phyloP scores from a whole-genome alignment of 345 rosid species.

The Populus euphratica region DNA sequence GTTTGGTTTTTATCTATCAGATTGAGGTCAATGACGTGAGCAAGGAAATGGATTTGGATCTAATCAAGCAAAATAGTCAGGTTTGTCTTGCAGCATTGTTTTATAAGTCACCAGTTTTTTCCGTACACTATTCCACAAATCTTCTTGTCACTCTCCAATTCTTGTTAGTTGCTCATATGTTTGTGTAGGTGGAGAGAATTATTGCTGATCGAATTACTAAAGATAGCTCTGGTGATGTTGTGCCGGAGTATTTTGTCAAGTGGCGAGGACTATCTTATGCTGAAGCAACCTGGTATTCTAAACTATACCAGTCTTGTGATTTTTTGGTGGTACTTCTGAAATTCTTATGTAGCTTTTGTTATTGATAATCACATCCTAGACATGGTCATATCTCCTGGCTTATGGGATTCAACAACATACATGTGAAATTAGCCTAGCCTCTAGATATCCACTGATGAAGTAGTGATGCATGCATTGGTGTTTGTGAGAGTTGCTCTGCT shows the following conservation, averaged over 20 bases:
- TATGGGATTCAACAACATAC: neutral
- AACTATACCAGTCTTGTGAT: slow-evolving; percentile 9
- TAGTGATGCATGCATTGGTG: neutral
- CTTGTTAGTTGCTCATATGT: slow-evolving; percentile 20
- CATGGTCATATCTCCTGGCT: neutral
- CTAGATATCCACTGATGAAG: neutral
- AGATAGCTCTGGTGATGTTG: slow-evolving; percentile 63
- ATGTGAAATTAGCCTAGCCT: slow-evolving; percentile 8
- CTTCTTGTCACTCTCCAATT: neutral
- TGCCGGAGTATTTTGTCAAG: slow-evolving; percentile 93
- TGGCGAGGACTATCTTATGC: slow-evolving; percentile 99
- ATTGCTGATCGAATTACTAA: slow-evolving; percentile 79
- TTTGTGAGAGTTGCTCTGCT: neutral
- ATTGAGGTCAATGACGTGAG: slow-evolving; percentile 97
- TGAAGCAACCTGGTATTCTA: slow-evolving; percentile 89
- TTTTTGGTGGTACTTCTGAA: neutral
- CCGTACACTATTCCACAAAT: neutral
- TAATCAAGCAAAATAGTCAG: slow-evolving; percentile 95
- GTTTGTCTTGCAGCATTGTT: slow-evolving; percentile 34
- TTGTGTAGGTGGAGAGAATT: slow-evolving; percentile 83
- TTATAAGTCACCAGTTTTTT: neutral
- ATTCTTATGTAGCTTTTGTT: neutral
- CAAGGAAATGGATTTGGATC: slow-evolving; percentile 99
- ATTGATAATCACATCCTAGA: neutral
- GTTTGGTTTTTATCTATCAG: slow-evolving; percentile 37